Evolutionary conservation across 148 eudicot genomes (phyloP), one percentile per base, ranked within the genome.

Genomic region (Dysphania ambrosioides): DNA sequence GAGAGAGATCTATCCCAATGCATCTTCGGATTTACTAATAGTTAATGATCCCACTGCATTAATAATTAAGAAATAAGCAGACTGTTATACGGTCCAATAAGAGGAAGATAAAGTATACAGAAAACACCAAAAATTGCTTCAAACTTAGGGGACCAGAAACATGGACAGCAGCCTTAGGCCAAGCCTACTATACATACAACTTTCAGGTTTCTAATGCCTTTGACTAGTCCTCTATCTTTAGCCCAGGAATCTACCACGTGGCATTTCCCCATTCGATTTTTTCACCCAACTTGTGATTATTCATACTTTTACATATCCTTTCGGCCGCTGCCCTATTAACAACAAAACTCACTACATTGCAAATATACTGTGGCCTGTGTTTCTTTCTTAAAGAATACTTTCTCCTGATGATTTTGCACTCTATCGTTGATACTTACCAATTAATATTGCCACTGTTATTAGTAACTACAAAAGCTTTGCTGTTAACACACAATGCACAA

Each of bases 221-320:
- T 80, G 79, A 80, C 79, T 59, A 35, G 82, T 80, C 82, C 31
- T 59, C 40, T 64, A 38, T 42, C 49, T 71, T 55, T 30, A 9
- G 38, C 31, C 27, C 32, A 31, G 74, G 72, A 73, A 73, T 68
- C 73, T 66, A 5, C 74, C 73, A 79, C 77, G 77, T 79, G 81
- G 72, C 68, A 21, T 12, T 55, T 70, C 60, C n/a, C n/a, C n/a
- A n/a, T n/a, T n/a, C n/a, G n/a, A n/a, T n/a, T n/a, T n/a, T n/a
- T n/a, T 2, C 30, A 68, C 12, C 15, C 55, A 57, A 29, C 15
- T 65, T 34, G 40, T 47, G 66, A 8, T 75, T 69, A 75, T 64
- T 75, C 71, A 69, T 69, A 71, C 56, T 62, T 70, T 74, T 64
- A 71, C n/a, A 32, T 57, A 72, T 56, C 71, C 81, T 66, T 78